A percentile compares a stretch with the other conserved stretches of the same genome.
Conservation (phyloP, 192 early-diverging fungal genomes). For the Helicostylum pulchrum region DNA sequence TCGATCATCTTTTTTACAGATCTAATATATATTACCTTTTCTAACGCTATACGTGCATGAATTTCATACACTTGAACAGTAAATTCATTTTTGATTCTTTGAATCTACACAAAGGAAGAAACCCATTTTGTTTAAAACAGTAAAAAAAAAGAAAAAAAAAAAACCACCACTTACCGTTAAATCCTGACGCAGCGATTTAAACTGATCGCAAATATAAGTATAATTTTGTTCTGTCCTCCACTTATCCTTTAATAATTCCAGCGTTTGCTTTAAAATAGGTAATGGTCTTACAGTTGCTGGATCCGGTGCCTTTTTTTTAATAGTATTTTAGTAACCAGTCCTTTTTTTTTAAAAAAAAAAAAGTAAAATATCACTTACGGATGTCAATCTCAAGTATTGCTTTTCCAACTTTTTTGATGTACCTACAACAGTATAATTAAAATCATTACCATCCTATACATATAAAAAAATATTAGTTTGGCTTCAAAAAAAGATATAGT, state of each 20-base stretch:
- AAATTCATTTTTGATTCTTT: slow-evolving; percentile 91
- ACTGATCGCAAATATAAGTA: slow-evolving; percentile 94
- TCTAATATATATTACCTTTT: slow-evolving; percentile 56
- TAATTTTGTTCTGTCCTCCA: slow-evolving; percentile 89
- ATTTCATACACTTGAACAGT: slow-evolving; percentile 93
- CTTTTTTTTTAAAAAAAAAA: neutral
- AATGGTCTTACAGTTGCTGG: slow-evolving; percentile 90
- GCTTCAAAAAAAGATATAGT: neutral
- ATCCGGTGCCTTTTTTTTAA: slow-evolving; percentile 72
- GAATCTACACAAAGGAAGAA: slow-evolving; percentile 47
- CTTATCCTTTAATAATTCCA: slow-evolving; percentile 76
- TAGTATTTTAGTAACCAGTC: neutral
- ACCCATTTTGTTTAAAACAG: neutral
- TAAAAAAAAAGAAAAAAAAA: neutral
- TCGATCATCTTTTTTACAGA: neutral
- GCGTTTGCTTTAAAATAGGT: slow-evolving; percentile 67
- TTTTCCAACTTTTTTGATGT: slow-evolving; percentile 86
- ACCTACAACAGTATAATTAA: slow-evolving; percentile 86
- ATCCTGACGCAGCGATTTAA: slow-evolving; percentile 94
- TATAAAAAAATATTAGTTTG: neutral
- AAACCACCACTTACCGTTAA: slow-evolving; percentile 61
- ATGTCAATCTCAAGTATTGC: slow-evolving; percentile 86
- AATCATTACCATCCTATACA: slow-evolving; percentile 68
- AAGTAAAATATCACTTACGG: slow-evolving; percentile 51
- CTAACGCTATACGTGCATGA: slow-evolving; percentile 93